Evolutionary conservation across 306 rosid genomes (phyloP), one percentile per base, ranked within the genome.

Genomic region (Hippophae gyantsensis): DNA sequence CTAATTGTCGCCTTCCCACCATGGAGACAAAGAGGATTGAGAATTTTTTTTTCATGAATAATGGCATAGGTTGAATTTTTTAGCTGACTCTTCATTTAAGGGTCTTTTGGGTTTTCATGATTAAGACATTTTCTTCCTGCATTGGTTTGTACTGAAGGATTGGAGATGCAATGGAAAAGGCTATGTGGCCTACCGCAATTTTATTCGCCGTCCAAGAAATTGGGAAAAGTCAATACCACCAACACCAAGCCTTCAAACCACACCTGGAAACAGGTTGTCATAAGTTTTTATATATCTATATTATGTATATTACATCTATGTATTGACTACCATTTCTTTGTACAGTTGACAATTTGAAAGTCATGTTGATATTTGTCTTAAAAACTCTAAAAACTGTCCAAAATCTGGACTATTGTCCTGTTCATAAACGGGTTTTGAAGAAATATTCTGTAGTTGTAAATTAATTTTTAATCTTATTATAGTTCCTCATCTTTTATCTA

Each of bases 221-320:
- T 87, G 84, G 89, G 96, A 90, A 45, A 83, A 67, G 78, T 75
- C 49, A 42, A 81, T 62, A 11, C 56, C 61, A 25, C 85, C 84
- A 43, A 92, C 61, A 25, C 85, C 84, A 43, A 92, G 95, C 67
- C 84, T 83, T 60, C 90, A 81, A 67, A 78, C 71, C 78, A 87
- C 98, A 71, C 98, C 98, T 0, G 98, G 95, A 79, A 92, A 85
- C 96, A 92, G 98, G 98, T 92, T 71, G 66, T 70, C 67, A 63
- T 60, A 60, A 40, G 49, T 67, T 76, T 57, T 48, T 12, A 49
- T 32, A 32, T 32, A 4, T 32, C 38, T 32, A 32, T 32, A 32
- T 32, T 32, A 32, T 32, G 38, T 32, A 32, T 32, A 32, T 2
- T 32, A 32, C 3, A 32, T 32, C 38, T 32, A 32, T 32, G 38